Base-by-base conservation (phyloP, 768 basidiomycete species). In the Scleroderma bovista region DNA sequence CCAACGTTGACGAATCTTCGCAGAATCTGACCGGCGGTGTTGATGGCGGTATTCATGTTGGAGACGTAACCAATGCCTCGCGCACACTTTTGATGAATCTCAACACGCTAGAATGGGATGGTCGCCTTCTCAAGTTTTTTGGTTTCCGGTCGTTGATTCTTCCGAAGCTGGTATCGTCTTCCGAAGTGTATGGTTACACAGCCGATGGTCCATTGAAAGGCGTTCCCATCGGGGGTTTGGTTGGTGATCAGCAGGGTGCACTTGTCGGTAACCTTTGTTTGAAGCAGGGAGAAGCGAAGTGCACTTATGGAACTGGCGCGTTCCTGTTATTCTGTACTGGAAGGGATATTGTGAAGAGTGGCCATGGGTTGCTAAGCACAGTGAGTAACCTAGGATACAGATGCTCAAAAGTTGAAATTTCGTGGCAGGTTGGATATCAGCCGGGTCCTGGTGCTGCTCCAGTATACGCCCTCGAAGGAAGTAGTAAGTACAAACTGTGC, bases 161-260 rank as follows among this genome's bases (percentile, higher is more conserved):
- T 16, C 94, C 95, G 11, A 82, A 75, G 55, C 79, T 99, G 52
- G 90, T 92, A 26, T 93, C 90, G 11, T 89, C 93, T 20, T 91
- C 93, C 3, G 88, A 98, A 69, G 83, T 93, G 5, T 98, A 95
- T 68, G 96, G 94, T 36, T 69, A 79, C 22, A 78, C 97, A 50
- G 70, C 77, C 8, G 71, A 72, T 29, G 88, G 90, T 2, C 60
- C 82, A 3, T 72, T 92, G 53, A 72, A 75, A 56, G 91, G 88
- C 36, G 75, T 93, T 11, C 86, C 86, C 9, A 90, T 99, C 47
- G 93, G 84, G 33, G 95, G 95, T 19, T 80, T 98, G 42, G 83
- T 95, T 8, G 96, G 96, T n/a, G 96, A 99, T 64, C 96, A 99
- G 71, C 96, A 99, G 66, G 96, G 88, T 6, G 95, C 95, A 20